These are phyloP conservation scores for Saururus chinensis DNA, from an alignment of 164 flowering plant genomes.

Conservation along the genomic window DNA sequence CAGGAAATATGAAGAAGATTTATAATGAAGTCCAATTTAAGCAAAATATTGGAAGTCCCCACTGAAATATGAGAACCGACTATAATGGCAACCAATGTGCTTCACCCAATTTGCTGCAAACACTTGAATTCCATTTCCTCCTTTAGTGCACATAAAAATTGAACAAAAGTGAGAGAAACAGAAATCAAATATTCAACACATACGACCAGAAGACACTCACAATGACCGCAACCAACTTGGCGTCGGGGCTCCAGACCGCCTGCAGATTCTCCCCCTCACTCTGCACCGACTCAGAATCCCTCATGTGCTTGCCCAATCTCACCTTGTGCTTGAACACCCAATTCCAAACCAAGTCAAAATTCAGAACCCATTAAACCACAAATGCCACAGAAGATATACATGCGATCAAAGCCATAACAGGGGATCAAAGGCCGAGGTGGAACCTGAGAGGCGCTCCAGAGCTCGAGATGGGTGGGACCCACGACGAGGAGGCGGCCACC, in stretches of 20 bases:
- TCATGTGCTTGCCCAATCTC: slow-evolving; percentile 79
- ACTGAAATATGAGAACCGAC: no score
- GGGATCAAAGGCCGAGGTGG: no score
- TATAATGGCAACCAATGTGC: no score
- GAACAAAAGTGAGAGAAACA: no score
- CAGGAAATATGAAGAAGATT: no score
- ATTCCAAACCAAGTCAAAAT: not conserved
- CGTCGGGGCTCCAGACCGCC: slow-evolving; percentile 90
- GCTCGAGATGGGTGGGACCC: slow-evolving; percentile 78
- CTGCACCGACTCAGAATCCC: slow-evolving; percentile 58
- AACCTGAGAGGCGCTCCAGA: slow-evolving; percentile 96
- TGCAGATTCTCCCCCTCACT: slow-evolving; percentile 83
- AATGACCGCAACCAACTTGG: slow-evolving; percentile 68
- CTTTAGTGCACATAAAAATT: no score
- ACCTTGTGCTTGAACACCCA: slow-evolving; percentile 63
- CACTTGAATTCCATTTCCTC: no score
- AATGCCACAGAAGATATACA: not conserved
- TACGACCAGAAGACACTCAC: slow-evolving; percentile 31
- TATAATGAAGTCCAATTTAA: no score
- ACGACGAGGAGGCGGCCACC: slow-evolving; percentile 70
- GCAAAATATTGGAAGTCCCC: no score
- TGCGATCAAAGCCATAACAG: no score
- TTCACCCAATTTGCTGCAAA: no score
- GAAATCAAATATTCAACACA: not conserved
- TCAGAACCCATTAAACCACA: not conserved